phyloP scores from a whole-genome alignment of 805 yeast genomes.

The Ogataea pini region DNA sequence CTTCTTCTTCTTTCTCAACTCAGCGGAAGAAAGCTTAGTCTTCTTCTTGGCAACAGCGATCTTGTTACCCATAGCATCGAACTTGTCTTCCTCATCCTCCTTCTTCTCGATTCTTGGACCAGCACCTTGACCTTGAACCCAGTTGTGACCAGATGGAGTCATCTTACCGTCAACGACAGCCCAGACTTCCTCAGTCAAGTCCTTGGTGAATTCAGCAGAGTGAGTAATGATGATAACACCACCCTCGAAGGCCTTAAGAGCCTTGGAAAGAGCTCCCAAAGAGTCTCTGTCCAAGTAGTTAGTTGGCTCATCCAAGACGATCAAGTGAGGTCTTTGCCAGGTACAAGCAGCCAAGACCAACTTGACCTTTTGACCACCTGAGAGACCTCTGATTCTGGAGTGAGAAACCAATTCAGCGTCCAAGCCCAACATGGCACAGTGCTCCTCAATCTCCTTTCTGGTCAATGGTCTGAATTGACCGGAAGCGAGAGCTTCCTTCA shows the following conservation, averaged over 20 bases:
- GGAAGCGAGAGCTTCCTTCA: slow-evolving; percentile 99
- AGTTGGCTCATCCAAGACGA: slow-evolving; percentile 99
- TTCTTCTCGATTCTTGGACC: slow-evolving; percentile 99
- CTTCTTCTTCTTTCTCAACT: slow-evolving; percentile 99
- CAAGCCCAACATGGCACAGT: slow-evolving; percentile 97
- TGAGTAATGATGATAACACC: slow-evolving; percentile 99
- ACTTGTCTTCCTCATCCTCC: slow-evolving; percentile 91
- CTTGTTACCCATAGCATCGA: slow-evolving; percentile 99
- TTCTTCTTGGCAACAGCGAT: slow-evolving; percentile 94
- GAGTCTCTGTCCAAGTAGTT: slow-evolving; percentile 99
- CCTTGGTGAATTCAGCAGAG: slow-evolving; percentile 99
- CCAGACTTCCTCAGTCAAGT: slow-evolving; percentile 99
- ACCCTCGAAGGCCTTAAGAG: slow-evolving; percentile 98
- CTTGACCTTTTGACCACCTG: slow-evolving; percentile 99
- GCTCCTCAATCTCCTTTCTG: slow-evolving; percentile 99
- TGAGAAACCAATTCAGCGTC: slow-evolving; percentile 99
- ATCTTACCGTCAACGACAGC: slow-evolving; percentile 96
- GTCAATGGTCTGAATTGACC: slow-evolving; percentile 99
- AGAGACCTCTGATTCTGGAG: slow-evolving; percentile 99
- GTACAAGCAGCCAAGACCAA: slow-evolving; percentile 99
- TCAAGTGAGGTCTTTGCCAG: slow-evolving; percentile 99
- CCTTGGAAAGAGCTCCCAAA: slow-evolving; percentile 98
- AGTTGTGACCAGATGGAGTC: slow-evolving; percentile 99
- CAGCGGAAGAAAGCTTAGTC: slow-evolving; percentile 97
- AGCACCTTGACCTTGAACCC: slow-evolving; percentile 99